Evolutionary conservation across 371 early-diverging fungal genomes (phyloP), one percentile per base, ranked within the genome.

Genomic region (Zopfochytrium polystomum): DNA sequence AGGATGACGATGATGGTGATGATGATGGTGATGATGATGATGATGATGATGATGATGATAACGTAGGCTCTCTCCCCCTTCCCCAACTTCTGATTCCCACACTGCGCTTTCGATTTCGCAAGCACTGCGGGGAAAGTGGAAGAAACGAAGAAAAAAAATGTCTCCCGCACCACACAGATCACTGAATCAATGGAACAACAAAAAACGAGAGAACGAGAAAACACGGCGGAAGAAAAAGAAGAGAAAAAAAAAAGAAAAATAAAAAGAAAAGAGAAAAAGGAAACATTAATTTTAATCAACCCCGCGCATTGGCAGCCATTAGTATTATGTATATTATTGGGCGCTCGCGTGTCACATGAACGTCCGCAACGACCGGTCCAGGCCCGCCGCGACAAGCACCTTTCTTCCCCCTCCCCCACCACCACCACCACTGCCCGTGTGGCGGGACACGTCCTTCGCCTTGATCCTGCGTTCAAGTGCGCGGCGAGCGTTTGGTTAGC

Each of bases 301-400:
- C 5, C 26, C n/a, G 23, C 26, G 23, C 48, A 23, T 23, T 13
- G n/a, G 48, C 15, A 48, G n/a, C 48, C n/a, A 11, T 23, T 13
- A 23, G 13, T 26, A 20, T 2, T 26, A 48, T 0, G 23, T 23
- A 3, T 48, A 26, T 11, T 48, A 13, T 11, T 23, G 15, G 13
- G 23, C 11, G n/a, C n/a, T 20, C 13, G 11, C n/a, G 11, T 23
- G 13, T 50, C 57, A 72, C 58, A 75, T 48, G 56, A 65, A 74
- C 62, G 70, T 46, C 47, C 67, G 48, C 22, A 76, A 30, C 9
- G 62, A 47, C 20, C 65, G 51, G 42, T 72, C 70, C 38, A 63
- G 25, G 1, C 69, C 69, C 2, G 69, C 76, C 5, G 67, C 68
- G 3, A 72, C 63, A 52, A 76, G 46, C 15, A 58, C 71, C 55